Evolutionary conservation across 2,329 filamentous ascomycete genomes (phyloP), one percentile per base, ranked within the genome.

Genomic region (Exophiala sp.): DNA sequence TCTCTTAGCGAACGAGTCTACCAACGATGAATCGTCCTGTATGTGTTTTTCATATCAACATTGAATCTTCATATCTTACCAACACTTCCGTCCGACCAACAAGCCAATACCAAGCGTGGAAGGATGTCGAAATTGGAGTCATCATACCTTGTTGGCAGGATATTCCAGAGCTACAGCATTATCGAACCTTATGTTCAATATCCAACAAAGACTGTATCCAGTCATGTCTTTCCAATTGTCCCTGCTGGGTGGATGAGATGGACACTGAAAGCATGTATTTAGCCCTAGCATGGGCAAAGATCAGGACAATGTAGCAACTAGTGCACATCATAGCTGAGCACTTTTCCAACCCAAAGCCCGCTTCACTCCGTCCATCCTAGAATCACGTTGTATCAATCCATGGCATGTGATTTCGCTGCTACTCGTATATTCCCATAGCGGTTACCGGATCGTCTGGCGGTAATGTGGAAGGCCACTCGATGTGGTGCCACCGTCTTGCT

Each of bases 21-120:
- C 44, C 45, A 20, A 43, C 18, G 20, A 18, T 41, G 34, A 41
- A 34, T 40, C 24, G 11, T 14, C 7, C 18, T 50, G 55, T 49
- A 58, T 58, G 55, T 55, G 21, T 40, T 55, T 44, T 34, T 20
- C 35, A 55, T 58, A 58, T 58, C 52, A 40, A 58, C 48, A 58
- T 41, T 34, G 39, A 52, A 48, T 46, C 52, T 49, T 50, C 47
- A 41, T 55, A 58, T 52, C 39, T 38, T 57, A 48, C 48, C 29
- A 20, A 39, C n/a, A 49, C 35, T 47, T 36, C 14, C 46, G 32
- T 32, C 47, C 8, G 12, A 34, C 42, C 20, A 8, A 36, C 49
- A 39, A 42, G 16, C 38, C 18, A 38, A 47, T 43, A 47, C 39
- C 35, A 14, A 29, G 21, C 47, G 5, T 48, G 39, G 36, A 33